These are phyloP conservation scores for Exophiala lecanii-corni DNA, from an alignment of 2,329 filamentous ascomycete genomes.

Conservation along the genomic window DNA sequence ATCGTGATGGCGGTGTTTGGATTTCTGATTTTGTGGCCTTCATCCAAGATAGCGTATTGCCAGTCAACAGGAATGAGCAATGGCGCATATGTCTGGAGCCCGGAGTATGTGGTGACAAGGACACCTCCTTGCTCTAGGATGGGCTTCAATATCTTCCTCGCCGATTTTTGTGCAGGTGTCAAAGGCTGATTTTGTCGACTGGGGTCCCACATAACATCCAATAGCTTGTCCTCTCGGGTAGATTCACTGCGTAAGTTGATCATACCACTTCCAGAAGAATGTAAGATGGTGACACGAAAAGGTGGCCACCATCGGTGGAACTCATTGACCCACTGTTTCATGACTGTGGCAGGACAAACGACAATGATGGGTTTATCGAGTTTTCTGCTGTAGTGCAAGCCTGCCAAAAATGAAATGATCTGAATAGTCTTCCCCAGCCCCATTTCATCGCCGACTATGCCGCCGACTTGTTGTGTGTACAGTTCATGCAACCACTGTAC, in stretches of 20 bases:
- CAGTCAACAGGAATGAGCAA: conserved; percentile 78
- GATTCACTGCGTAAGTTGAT: conserved; percentile 64
- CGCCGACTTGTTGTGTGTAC: conserved; percentile 82
- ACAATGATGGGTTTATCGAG: conserved; percentile 82
- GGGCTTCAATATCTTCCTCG: conserved; percentile 73
- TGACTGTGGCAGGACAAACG: conserved; percentile 87
- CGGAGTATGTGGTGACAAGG: conserved; percentile 90
- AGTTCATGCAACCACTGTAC: conserved; percentile 95
- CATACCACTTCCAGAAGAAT: conserved; percentile 96
- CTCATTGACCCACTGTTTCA: conserved; percentile 97
- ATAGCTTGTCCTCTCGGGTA: conserved; percentile 60
- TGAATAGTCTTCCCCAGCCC: conserved; percentile 93
- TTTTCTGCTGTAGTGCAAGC: conserved; percentile 84
- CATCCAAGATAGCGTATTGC: conserved; percentile 91
- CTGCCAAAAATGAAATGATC: conserved; percentile 76
- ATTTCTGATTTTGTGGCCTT: conserved; percentile 97
- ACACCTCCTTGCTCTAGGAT: conserved; percentile 85
- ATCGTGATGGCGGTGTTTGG: conserved; percentile 93
- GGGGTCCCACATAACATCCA: conserved; percentile 51
- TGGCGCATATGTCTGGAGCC: conserved; percentile 86
- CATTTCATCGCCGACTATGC: conserved; percentile 97
- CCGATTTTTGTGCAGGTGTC: conserved; percentile 61
- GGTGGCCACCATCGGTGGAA: conserved; percentile 99
- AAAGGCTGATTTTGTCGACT: conserved; percentile 34
- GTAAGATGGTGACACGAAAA: conserved; percentile 88